These are phyloP conservation scores for Penicillium thymicola DNA, from an alignment of 2,329 filamentous ascomycete genomes.

Conservation along the genomic window DNA sequence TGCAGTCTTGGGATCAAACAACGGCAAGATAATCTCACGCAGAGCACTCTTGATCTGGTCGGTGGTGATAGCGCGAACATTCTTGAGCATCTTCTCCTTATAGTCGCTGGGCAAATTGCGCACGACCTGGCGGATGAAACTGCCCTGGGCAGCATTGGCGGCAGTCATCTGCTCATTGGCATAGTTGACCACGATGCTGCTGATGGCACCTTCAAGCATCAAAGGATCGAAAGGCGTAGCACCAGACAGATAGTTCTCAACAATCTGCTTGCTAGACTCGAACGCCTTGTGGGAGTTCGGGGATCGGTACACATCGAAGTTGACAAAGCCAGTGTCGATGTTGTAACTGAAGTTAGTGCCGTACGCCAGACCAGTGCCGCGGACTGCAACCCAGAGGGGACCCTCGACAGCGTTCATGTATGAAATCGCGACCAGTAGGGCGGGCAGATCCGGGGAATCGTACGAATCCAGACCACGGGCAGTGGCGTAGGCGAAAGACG, in stretches of 20 bases:
- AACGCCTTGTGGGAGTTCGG: conserved; percentile 88
- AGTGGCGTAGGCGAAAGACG: conserved; percentile 78
- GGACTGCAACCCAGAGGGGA: conserved; percentile 88
- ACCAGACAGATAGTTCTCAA: conserved; percentile 71
- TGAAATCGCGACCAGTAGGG: conserved; percentile 80
- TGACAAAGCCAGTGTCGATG: conserved; percentile 73
- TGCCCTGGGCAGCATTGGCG: conserved; percentile 73
- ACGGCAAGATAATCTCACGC: conserved; percentile 69
- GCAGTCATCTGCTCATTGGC: conserved; percentile 88
- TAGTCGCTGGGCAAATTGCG: conserved; percentile 73
- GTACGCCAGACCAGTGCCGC: conserved; percentile 90
- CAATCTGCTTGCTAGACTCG: conserved; percentile 68
- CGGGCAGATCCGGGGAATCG: conserved; percentile 72
- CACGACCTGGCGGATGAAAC: conserved; percentile 79
- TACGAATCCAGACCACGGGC: conserved; percentile 71
- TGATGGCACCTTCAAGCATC: conserved; percentile 85
- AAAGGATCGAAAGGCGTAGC: conserved; percentile 70
- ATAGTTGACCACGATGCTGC: conserved; percentile 78
- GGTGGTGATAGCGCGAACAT: conserved; percentile 70
- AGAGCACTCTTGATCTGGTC: conserved; percentile 75
- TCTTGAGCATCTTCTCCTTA: conserved; percentile 70
- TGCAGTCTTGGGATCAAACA: conserved; percentile 75
- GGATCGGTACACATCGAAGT: conserved; percentile 84
- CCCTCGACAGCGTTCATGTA: conserved; percentile 94
- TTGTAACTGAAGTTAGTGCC: conserved; percentile 76